Base-by-base conservation (phyloP, 441 rosid species). In the Erodium texanum region DNA sequence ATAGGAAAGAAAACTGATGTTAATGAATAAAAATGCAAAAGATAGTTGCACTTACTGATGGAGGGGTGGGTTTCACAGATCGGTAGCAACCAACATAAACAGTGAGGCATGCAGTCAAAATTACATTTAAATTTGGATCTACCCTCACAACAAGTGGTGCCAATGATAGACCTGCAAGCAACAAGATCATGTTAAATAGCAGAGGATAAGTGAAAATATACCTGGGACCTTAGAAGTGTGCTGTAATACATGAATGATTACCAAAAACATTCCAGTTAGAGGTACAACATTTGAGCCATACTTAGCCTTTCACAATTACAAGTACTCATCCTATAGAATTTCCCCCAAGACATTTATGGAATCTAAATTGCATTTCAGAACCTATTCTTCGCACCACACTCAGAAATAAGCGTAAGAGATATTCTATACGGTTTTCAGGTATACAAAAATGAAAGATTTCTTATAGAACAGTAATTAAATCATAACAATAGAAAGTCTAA, bases 61-160 rank as follows among this genome's bases (percentile, higher is more conserved):
- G 96, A 27, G 96, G 97, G 52, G 96, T 75, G 65, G 93, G 85
- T 83, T 91, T 91, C 65, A 91, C 97, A 43, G 97, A 91, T 74
- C 97, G 87, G 70, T 84, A 87, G 80, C 97, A 91, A 54, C 97
- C 97, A 22, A 91, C 97, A 72, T 79, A 89, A 69, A 91, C 97
- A 0, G 97, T 62, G 64, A 91, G 85, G 65, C 89, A 83, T 67
- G 97, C 97, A 20, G 96, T 93, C 78, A 93, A 84, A 62, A 93
- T 81, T 69, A 91, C 99, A 81, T 94, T 94, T 77, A 91, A 67
- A 68, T 89, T 93, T 32, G 97, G 92, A 66, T 93, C 82, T 58
- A 93, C 99, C 70, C 76, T 86, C 78, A 91, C 83, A 63, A 89
- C 76, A n/a, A 93, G 96, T 10, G 99, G 99, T 54, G 96, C 97